Evolutionary conservation across 352 stramenopile genomes (phyloP).

Genomic region (Globisporangium irregulare): DNA sequence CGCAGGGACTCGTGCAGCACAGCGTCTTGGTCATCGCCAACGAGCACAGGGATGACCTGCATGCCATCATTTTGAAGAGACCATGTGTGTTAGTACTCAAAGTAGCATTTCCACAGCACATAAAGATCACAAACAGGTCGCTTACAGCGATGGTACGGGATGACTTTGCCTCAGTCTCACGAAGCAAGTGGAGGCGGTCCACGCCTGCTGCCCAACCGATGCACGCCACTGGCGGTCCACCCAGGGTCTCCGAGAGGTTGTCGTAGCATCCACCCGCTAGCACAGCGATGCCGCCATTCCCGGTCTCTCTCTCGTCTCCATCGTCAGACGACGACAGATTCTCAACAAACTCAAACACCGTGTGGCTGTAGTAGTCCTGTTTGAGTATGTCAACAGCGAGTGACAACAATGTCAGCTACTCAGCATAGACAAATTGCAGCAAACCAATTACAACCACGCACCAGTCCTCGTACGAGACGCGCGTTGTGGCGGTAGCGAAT

Average conservation of each 20-base stretch:
- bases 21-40: conserved; percentile 33
- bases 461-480: conserved; percentile 78
- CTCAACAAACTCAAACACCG: conserved; percentile 88
- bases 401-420: neutral
- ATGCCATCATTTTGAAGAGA: neutral
- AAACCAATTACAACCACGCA: conserved; percentile 19
- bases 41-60: conserved; percentile 67
- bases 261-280: conserved; percentile 86
- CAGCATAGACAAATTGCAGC: neutral
- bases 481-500: conserved; percentile 63
- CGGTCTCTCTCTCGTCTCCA: conserved; percentile 1
- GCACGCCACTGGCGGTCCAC: conserved; percentile 54
- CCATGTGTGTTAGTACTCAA: neutral
- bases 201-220: conserved; percentile 85
- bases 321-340: conserved; percentile 13
- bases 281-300: conserved; percentile 62
- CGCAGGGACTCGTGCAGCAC: conserved; percentile 67
- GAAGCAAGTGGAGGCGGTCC: conserved; percentile 71
- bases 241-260: conserved; percentile 61
- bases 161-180: conserved; percentile 23
- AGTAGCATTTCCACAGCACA: neutral
- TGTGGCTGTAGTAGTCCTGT: conserved; percentile 90
- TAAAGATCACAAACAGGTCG: neutral
- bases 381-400: neutral
- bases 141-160: conserved; percentile 50